Conservation (phyloP, 768 basidiomycete species). For the Russula sp. region DNA sequence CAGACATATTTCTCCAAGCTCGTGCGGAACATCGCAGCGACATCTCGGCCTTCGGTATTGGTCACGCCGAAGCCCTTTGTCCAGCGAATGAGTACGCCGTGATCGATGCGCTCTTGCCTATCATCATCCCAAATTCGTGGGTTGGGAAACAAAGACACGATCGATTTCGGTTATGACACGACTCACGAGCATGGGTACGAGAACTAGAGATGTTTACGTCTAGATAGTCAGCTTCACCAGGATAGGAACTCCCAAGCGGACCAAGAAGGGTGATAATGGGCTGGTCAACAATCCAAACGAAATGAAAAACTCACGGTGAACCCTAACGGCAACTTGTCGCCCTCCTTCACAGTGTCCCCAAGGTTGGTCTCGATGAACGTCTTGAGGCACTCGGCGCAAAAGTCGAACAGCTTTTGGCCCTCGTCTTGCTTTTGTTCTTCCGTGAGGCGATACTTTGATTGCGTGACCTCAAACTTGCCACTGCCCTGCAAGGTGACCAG, state of each 20-base stretch:
- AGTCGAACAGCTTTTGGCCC: conserved; percentile 94
- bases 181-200: conserved; percentile 91
- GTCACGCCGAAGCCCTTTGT: conserved; percentile 96
- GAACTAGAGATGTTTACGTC: conserved; percentile 45
- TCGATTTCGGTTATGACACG: conserved; percentile 6
- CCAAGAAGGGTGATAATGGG: conserved; percentile 14
- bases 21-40: conserved; percentile 86
- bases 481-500: conserved; percentile 86
- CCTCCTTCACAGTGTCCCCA: conserved; percentile 44
- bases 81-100: conserved; percentile 93
- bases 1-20: conserved; percentile 72
- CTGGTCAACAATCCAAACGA: neutral
- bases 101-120: conserved; percentile 91
- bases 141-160: neutral
- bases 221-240: conserved; percentile 15
- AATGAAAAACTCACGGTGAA: conserved; percentile 71
- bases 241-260: conserved; percentile 5
- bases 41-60: conserved; percentile 89
- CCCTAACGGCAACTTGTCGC: conserved; percentile 69
- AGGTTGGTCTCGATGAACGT: conserved; percentile 77
- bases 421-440: conserved; percentile 99
- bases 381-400: conserved; percentile 91
- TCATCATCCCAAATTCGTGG: neutral
- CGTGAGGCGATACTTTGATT: conserved; percentile 92
- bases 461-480: conserved; percentile 96